Evolutionary conservation across 2,329 filamentous ascomycete genomes (phyloP).

Genomic region (Phaeophleospora eucalypticola): DNA sequence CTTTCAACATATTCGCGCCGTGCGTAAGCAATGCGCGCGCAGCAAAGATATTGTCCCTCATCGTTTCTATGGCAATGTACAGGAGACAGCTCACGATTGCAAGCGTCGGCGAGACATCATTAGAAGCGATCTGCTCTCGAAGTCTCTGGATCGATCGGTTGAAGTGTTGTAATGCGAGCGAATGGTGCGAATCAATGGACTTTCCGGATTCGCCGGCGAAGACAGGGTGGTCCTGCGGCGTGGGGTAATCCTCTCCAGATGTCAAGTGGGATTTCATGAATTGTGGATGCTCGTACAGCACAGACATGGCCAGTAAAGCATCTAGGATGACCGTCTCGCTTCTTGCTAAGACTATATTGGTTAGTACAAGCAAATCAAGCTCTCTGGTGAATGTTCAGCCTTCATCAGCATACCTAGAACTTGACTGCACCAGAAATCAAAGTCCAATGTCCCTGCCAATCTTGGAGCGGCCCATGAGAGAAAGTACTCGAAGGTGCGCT

Average conservation of each 20-base stretch:
- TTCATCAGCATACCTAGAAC: no score
- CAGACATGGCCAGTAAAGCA: conserved; percentile 22
- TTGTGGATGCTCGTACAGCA: conserved; percentile 22
- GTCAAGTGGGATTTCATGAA: no score
- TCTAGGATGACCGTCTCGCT: conserved; percentile 24
- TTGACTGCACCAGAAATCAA: no score
- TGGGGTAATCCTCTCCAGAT: no score
- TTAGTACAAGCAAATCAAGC: no score
- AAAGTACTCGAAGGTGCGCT: conserved; percentile 21
- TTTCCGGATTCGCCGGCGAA: no score
- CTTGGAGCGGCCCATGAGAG: conserved; percentile 19
- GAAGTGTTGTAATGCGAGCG: conserved; percentile 21
- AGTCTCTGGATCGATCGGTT: conserved; percentile 23
- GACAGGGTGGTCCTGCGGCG: no score
- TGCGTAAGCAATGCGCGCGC: conserved; percentile 22
- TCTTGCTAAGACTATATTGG: no score
- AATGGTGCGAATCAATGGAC: no score
- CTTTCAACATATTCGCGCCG: conserved; percentile 15
- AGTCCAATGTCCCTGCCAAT: no score
- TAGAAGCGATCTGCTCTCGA: conserved; percentile 7
- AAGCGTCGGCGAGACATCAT: conserved; percentile 13
- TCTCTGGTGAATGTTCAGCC: no score
- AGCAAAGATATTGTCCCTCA: conserved; percentile 22
- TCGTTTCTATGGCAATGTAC: conserved; percentile 28
- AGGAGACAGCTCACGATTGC: conserved; percentile 25